Base-by-base conservation (phyloP, 2,329 filamentous ascomycete species). In the Colletotrichum salicis region DNA sequence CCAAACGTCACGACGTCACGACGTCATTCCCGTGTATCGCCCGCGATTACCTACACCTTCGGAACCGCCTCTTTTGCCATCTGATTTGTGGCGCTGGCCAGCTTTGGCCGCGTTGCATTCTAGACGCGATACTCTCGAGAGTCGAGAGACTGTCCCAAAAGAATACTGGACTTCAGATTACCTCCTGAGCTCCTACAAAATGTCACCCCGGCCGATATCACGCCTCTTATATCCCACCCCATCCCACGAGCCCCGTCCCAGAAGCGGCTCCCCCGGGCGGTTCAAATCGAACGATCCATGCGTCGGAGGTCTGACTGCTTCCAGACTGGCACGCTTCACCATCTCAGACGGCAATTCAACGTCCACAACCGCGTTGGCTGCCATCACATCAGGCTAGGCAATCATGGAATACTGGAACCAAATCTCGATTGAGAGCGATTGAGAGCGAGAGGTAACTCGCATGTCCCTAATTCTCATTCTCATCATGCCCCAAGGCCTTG, bases 261-360 rank as follows among this genome's bases (percentile, higher is more conserved):
- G 52, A 52, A 33, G 61, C 67, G 62, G 48, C 63, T 60, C 29
- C 22, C 22, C 29, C 27, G 45, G 31, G 22, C 52, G 41, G 41
- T 48, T 31, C 54, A 37, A 31, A 62, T 62, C 51, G 52, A 57
- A 63, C 68, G 52, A 62, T 45, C 69, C 69, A 63, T 57, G 48
- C 64, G n/a, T 67, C 64, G 68, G 68, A 67, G 31, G 29, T 58
- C 51, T 57, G 31, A 57, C 68, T 56, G 22, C 51, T 62, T 71
- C 22, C 31, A 67, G 64, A 56, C 63, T 70, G 58, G 69, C 58
- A 59, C 11, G 27, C 31, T 8, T 59, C 58, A 48, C 41, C 31
- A 54, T 27, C 31, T 22, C 45, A 52, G 22, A 35, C 54, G 54
- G 54, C 59, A 51, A n/a, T 37, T 68, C 56, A 10, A 63, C 58